A percentile compares a stretch with the other conserved stretches of the same genome.
phyloP scores from a whole-genome alignment of 805 yeast genomes.

The Candida chilensis region DNA sequence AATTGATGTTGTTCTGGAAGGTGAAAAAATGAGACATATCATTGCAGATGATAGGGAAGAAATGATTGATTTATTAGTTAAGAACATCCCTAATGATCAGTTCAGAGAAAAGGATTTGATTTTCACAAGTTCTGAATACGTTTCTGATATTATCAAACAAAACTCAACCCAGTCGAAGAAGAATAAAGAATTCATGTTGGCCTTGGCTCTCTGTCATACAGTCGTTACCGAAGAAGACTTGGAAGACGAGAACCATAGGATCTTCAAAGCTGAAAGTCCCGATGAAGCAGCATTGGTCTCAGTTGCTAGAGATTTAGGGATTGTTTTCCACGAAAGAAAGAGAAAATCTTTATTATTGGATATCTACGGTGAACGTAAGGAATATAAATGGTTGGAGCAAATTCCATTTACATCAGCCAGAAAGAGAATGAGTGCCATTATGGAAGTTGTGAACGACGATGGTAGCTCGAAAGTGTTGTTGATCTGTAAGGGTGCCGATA shows the following conservation, averaged over 20 bases:
- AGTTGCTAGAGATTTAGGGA: conserved; percentile 66
- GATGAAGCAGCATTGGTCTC: conserved; percentile 79
- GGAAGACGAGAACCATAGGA: conserved; percentile 19
- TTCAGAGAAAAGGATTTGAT: conserved; percentile 42
- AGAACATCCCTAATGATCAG: conserved; percentile 29
- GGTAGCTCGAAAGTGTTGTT: conserved; percentile 52
- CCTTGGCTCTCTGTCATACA: conserved; percentile 67
- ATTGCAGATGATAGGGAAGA: conserved; percentile 47
- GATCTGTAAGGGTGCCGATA: conserved; percentile 82
- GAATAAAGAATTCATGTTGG: conserved; percentile 51
- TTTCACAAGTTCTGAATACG: conserved; percentile 52
- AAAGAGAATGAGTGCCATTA: conserved; percentile 76
- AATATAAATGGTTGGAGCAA: conserved; percentile 42
- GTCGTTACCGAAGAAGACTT: conserved; percentile 51
- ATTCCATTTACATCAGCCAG: conserved; percentile 64
- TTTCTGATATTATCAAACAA: conserved; percentile 36
- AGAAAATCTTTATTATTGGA: conserved; percentile 35
- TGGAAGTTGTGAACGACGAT: conserved; percentile 39
- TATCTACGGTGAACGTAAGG: conserved; percentile 32
- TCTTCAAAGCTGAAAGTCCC: conserved; percentile 73
- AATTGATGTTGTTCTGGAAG: conserved; percentile 58
- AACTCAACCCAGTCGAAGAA: conserved; percentile 27
- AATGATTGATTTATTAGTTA: conserved; percentile 39
- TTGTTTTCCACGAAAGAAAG: conserved; percentile 46
- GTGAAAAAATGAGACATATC: conserved; percentile 36